phyloP scores from a whole-genome alignment of 441 rosid species.

The Populus tomentosa region DNA sequence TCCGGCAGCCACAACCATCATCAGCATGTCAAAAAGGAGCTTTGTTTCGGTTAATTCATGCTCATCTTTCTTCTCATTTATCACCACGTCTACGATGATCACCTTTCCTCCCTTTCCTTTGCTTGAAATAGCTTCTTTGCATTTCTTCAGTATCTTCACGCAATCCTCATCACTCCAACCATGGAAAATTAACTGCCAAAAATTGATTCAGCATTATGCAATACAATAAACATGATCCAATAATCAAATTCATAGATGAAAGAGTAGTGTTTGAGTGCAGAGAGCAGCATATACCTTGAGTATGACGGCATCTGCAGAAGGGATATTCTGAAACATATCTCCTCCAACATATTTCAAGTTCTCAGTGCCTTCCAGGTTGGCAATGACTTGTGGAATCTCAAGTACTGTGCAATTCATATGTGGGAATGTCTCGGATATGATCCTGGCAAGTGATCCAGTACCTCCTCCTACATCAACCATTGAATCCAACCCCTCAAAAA shows the following conservation, averaged over 20 bases:
- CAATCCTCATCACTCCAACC: slow-evolving; percentile 31
- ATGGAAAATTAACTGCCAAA: slow-evolving; percentile 32
- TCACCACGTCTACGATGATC: slow-evolving; percentile 27
- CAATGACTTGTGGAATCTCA: slow-evolving; percentile 36
- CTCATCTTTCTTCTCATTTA: not conserved
- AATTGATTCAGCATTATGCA: not conserved
- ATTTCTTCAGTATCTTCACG: slow-evolving; percentile 29
- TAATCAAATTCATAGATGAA: not conserved
- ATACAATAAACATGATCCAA: not conserved
- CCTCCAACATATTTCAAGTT: slow-evolving; percentile 30
- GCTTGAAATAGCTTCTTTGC: slow-evolving; percentile 25
- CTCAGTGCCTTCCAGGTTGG: slow-evolving; percentile 5
- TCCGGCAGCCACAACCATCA: slow-evolving; percentile 3
- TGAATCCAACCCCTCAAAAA: slow-evolving; percentile 25
- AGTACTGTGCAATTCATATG: slow-evolving; percentile 27
- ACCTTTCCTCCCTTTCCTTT: slow-evolving; percentile 24
- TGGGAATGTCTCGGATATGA: slow-evolving; percentile 21
- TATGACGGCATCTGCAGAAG: slow-evolving; percentile 31
- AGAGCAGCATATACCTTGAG: slow-evolving; percentile 23
- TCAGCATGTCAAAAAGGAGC: slow-evolving; percentile 13
- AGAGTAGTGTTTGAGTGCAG: not conserved
- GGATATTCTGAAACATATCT: slow-evolving; percentile 35
- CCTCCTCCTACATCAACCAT: slow-evolving; percentile 38
- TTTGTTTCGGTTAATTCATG: not conserved
- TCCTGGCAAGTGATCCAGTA: slow-evolving; percentile 22